Conservation (phyloP, 2,329 filamentous ascomycete species). For the Claviceps quebecensis region DNA sequence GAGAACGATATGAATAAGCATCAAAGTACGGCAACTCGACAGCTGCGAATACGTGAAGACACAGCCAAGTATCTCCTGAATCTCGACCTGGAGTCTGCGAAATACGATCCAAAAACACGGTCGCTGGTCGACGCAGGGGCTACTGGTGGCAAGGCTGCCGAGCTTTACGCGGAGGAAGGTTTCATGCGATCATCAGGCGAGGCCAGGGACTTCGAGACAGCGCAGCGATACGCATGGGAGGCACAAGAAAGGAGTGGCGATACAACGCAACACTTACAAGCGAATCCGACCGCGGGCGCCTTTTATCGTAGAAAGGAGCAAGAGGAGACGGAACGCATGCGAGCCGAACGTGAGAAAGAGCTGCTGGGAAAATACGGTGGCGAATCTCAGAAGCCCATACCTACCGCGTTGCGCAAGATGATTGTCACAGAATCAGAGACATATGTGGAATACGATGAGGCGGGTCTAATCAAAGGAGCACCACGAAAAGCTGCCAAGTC, state of each 20-base stretch:
- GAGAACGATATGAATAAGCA: conserved; percentile 94
- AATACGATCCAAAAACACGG: conserved; percentile 93
- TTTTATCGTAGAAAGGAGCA: conserved; percentile 67
- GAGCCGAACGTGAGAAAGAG: conserved; percentile 51
- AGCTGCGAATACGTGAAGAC: conserved; percentile 85
- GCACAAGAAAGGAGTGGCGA: conserved; percentile 70
- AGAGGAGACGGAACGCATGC: conserved; percentile 57
- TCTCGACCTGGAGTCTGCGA: conserved; percentile 87
- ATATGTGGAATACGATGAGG: conserved; percentile 91
- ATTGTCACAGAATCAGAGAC: conserved; percentile 67
- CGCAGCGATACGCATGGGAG: conserved; percentile 89
- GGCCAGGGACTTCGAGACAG: conserved; percentile 80
- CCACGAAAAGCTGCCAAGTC: conserved; percentile 65
- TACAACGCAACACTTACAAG: conserved; percentile 78
- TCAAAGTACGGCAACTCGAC: conserved; percentile 79
- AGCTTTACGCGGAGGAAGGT: conserved; percentile 81
- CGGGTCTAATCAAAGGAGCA: conserved; percentile 77
- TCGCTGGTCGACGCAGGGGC: conserved; percentile 79
- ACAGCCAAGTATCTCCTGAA: conserved; percentile 95
- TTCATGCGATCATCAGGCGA: conserved; percentile 83
- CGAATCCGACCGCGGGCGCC: conserved; percentile 89
- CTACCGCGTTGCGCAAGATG: conserved; percentile 49
- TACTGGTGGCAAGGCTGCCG: conserved; percentile 64
- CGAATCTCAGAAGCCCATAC: conserved; percentile 39
- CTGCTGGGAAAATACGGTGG: conserved; percentile 74